Evolutionary conservation across 805 yeast genomes (phyloP), one percentile per base, ranked within the genome.

Genomic region (Yamadazyma nakazawae): DNA sequence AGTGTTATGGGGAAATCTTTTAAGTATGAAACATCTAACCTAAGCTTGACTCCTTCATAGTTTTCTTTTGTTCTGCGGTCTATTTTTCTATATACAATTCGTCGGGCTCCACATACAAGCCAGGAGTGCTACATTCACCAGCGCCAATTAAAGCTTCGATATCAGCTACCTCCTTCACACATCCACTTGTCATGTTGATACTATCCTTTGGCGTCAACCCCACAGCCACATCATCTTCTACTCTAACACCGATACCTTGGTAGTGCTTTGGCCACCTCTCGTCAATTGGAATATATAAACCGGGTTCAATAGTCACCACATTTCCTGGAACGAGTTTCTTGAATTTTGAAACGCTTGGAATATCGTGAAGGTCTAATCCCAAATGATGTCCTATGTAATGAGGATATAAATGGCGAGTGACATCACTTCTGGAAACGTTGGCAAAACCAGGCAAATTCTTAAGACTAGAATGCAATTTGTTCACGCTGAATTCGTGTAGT

Each of bases 351-450:
- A 74, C 75, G 2, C 74, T 64, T 4, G 96, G 95, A 32, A 81
- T 74, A 60, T 88, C 96, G 65, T 88, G 96, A 21, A 91, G 86
- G 58, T 91, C 99, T 31, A 94, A 68, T 0, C 99, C 99, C 34
- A 94, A 71, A 59, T 94, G 90, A 64, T 94, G 99, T 5, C 99
- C 99, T 54, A 94, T 84, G 61, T 88, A 90, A 64, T 94, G 99
- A 0, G 98, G 98, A 60, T 91, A 94, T 32, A 86, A 66, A 18
- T 53, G 52, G 32, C 80, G 59, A 34, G 76, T 66, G 37, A 82
- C 74, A 43, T 83, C 84, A 64, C 76, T 67, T 26, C 71, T 73
- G 40, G 75, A 71, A 17, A 84, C 61, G 18, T 68, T 61, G 1
- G 71, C 55, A 54, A 91, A 80, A 0, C 98, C 97, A 0, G 74